Conservation (phyloP, 805 yeast genomes). For the Schwanniomyces yamadae region DNA sequence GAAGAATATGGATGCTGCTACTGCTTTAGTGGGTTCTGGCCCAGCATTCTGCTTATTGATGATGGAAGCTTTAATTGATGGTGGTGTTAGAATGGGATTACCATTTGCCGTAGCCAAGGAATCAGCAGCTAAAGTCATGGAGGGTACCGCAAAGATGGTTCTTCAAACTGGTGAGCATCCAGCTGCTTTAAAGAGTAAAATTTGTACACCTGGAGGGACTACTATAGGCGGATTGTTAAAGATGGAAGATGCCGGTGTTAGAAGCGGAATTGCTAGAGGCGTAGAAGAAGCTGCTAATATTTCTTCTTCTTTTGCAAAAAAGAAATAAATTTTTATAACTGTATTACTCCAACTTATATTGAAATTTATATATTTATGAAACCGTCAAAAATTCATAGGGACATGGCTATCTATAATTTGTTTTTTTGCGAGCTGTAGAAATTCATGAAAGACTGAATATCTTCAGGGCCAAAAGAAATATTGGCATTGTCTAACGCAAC, state of each 20-base stretch:
- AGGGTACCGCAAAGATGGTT: constrained; percentile 92
- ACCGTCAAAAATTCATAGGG: no score
- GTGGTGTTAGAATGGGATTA: constrained; percentile 92
- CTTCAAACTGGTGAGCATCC: constrained; percentile 83
- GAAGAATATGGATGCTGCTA: constrained; percentile 93
- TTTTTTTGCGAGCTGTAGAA: constrained; percentile 12
- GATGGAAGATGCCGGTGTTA: constrained; percentile 88
- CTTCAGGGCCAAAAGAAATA: constrained; percentile 31
- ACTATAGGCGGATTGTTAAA: constrained; percentile 93
- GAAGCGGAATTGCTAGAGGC: constrained; percentile 84
- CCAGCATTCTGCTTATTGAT: constrained; percentile 90
- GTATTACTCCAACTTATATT: constrained; percentile 2
- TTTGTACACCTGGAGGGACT: constrained; percentile 97
- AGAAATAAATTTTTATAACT: constrained; percentile 14
- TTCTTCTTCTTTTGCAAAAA: constrained; percentile 52
- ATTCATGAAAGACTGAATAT: constrained; percentile 29
- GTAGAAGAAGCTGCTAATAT: constrained; percentile 90
- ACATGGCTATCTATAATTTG: neutral
- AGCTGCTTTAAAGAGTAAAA: constrained; percentile 78
- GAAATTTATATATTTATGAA: constrained; percentile 1
- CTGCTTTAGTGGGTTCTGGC: constrained; percentile 93
- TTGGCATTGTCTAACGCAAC: constrained; percentile 31
- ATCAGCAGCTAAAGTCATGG: constrained; percentile 90
- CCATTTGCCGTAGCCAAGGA: constrained; percentile 79
- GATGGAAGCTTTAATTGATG: constrained; percentile 90